These are phyloP conservation scores for Alectoria sarmentosa DNA, from an alignment of 495 filamentous ascomycete genomes.

Conservation along the genomic window DNA sequence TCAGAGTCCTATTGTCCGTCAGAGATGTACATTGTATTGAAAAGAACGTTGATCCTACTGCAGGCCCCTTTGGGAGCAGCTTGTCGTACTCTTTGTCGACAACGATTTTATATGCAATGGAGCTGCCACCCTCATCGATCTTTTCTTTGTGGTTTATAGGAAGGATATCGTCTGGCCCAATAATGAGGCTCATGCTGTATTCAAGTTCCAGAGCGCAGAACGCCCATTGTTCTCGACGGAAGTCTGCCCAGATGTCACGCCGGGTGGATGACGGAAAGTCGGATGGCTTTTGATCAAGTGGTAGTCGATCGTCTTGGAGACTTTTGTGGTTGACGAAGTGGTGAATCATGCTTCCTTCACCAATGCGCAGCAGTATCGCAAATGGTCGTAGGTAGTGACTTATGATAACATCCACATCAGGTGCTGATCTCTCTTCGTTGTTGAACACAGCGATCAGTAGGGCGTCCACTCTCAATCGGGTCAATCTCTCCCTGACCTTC, in stretches of 20 bases:
- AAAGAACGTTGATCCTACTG: background rate
- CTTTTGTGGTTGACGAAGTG: slow-evolving; percentile 12
- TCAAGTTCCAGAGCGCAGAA: slow-evolving; percentile 17
- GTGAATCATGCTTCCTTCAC: slow-evolving; percentile 13
- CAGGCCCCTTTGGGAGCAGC: background rate
- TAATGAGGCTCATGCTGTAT: slow-evolving; percentile 14
- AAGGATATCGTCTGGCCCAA: slow-evolving; percentile 12
- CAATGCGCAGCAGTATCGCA: slow-evolving; percentile 15
- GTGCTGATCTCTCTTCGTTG: background rate
- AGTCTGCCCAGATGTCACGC: slow-evolving; percentile 8
- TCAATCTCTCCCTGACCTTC: background rate
- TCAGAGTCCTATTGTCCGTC: background rate
- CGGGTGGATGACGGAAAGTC: background rate
- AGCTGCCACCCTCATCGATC: slow-evolving; percentile 15
- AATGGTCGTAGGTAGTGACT: slow-evolving; percentile 20
- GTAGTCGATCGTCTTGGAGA: slow-evolving; percentile 19
- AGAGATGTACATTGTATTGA: slow-evolving; percentile 1
- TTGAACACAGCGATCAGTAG: background rate
- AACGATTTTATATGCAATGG: slow-evolving; percentile 16
- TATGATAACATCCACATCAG: slow-evolving; percentile 4
- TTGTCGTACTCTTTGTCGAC: slow-evolving; percentile 20
- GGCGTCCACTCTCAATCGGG: background rate
- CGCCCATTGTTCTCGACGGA: slow-evolving; percentile 19
- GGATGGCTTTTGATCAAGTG: slow-evolving; percentile 2
- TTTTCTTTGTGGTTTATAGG: slow-evolving; percentile 14